Percentiles rank a stretch among this genome's conserved stretches.
Conservation (phyloP, 148 eudicot species). For the Vaccinium macrocarpon region DNA sequence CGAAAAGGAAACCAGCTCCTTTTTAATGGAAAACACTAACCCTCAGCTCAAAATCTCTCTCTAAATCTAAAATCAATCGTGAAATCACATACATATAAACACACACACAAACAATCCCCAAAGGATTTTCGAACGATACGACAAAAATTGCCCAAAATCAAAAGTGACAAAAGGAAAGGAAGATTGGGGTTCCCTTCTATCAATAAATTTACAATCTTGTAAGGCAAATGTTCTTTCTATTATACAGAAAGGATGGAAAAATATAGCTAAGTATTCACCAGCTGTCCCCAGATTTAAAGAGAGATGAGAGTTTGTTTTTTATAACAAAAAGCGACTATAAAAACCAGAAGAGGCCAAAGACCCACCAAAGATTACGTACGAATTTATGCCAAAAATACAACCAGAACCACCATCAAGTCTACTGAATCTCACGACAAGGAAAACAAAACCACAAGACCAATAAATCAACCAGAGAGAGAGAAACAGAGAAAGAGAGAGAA, state of each 20-base stretch:
- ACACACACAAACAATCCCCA: slow-evolving; percentile 13
- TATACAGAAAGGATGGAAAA: slow-evolving; percentile 4
- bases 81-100: background rate
- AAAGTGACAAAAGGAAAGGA: background rate
- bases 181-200: background rate
- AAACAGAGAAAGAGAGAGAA: slow-evolving; percentile 9
- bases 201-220: background rate
- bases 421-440: slow-evolving; percentile 29
- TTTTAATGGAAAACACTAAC: slow-evolving; percentile 18
- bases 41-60: slow-evolving; percentile 7
- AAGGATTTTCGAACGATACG: background rate
- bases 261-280: background rate
- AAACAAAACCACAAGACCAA: slow-evolving; percentile 24
- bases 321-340: slow-evolving; percentile 19
- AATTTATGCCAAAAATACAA: slow-evolving; percentile 46
- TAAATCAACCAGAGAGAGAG: slow-evolving; percentile 12
- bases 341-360: slow-evolving; percentile 33
- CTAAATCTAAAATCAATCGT: background rate
- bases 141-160: background rate
- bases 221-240: background rate
- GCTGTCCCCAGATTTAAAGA: slow-evolving; percentile 20
- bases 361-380: slow-evolving; percentile 24
- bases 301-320: slow-evolving; percentile 9
- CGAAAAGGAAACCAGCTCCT: slow-evolving; percentile 11
- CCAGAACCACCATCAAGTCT: slow-evolving; percentile 45